phyloP scores from a whole-genome alignment of 2,329 filamentous ascomycete genomes.

The Claviceps lovelessii region DNA sequence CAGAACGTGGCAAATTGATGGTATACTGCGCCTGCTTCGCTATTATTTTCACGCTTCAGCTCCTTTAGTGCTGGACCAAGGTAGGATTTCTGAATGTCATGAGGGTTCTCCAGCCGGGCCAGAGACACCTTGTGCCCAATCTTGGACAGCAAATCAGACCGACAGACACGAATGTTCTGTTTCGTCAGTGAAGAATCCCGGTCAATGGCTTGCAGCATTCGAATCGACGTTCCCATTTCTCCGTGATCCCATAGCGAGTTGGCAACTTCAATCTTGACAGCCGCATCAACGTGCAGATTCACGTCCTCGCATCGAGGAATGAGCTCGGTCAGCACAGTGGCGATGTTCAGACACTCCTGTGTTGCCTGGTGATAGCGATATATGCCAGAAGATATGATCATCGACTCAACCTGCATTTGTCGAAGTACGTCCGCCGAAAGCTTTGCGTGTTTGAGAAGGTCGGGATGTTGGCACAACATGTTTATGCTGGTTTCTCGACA shows the following conservation, averaged over 20 bases:
- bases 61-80: constrained; percentile 72
- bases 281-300: constrained; percentile 64
- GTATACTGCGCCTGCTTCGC: constrained; percentile 74
- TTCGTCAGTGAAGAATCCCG: constrained; percentile 43
- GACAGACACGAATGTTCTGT: constrained; percentile 58
- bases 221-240: constrained; percentile 76
- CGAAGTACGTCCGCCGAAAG: constrained; percentile 50
- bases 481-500: constrained; percentile 73
- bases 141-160: constrained; percentile 70
- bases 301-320: constrained; percentile 52
- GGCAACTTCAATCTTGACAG: constrained; percentile 68
- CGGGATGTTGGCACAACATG: constrained; percentile 56
- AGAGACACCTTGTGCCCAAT: constrained; percentile 81
- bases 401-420: constrained; percentile 59
- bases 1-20: constrained; percentile 94
- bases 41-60: constrained; percentile 50
- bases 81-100: constrained; percentile 77
- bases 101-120: constrained; percentile 79
- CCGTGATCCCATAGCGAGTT: constrained; percentile 90
- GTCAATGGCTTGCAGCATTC: constrained; percentile 67
- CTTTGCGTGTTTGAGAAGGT: constrained; percentile 45
- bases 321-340: constrained; percentile 68
- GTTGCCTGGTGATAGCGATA: constrained; percentile 67
- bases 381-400: constrained; percentile 60
- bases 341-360: constrained; percentile 76